These are phyloP conservation scores for Sphaerulina vaccinii DNA, from an alignment of 2,329 filamentous ascomycete genomes.

Conservation along the genomic window DNA sequence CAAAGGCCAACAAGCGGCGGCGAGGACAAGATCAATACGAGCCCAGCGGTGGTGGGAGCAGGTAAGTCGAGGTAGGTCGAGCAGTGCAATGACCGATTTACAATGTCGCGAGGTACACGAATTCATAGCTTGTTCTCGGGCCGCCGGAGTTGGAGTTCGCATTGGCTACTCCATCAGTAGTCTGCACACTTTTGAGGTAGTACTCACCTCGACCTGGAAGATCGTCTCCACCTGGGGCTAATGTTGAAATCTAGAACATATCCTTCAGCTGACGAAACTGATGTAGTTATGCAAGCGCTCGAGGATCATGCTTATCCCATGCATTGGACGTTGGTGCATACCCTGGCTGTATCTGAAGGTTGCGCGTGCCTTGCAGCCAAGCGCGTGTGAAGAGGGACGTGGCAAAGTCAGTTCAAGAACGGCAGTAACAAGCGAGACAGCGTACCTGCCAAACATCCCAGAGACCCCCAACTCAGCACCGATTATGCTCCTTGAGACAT, in stretches of 20 bases:
- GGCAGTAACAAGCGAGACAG: too few relatives aligned
- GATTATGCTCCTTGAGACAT: too few relatives aligned
- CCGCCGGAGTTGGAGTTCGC: not conserved
- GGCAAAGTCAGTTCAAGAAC: too few relatives aligned
- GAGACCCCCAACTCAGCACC: too few relatives aligned
- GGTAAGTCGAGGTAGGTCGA: not conserved
- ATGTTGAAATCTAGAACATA: not conserved
- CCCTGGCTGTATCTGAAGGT: too few relatives aligned
- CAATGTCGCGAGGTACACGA: not conserved
- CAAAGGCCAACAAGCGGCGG: not conserved
- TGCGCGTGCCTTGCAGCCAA: too few relatives aligned
- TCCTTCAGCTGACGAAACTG: not conserved
- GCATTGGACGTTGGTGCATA: too few relatives aligned
- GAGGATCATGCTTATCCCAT: too few relatives aligned
- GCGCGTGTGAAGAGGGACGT: too few relatives aligned
- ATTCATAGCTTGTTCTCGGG: not conserved
- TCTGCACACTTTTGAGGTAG: too few relatives aligned
- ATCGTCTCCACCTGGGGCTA: not conserved
- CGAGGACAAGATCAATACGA: not conserved
- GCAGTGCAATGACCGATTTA: not conserved
- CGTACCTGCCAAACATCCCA: too few relatives aligned
- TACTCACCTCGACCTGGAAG: not conserved
- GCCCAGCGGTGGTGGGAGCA: not conserved
- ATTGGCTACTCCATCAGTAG: not conserved
- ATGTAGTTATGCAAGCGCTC: not conserved